phyloP scores from a whole-genome alignment of 2,329 filamentous ascomycete genomes.

The Fonsecaea pugnacius region DNA sequence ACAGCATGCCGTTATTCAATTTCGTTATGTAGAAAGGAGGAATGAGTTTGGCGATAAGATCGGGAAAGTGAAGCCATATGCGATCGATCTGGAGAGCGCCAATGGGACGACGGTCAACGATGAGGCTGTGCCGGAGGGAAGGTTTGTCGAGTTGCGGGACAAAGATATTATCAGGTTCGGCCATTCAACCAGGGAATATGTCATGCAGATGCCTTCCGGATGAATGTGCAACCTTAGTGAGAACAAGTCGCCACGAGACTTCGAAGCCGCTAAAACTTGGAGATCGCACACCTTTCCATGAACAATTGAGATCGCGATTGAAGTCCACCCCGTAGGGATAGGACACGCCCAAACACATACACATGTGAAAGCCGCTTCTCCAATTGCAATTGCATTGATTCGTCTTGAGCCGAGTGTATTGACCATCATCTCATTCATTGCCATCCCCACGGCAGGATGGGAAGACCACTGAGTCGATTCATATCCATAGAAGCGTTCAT shows the following conservation, averaged over 20 bases:
- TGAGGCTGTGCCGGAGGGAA: slow-evolving; percentile 70
- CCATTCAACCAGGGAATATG: slow-evolving; percentile 86
- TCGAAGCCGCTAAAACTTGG: not conserved
- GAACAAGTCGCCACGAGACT: not conserved
- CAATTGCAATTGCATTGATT: too few relatives aligned
- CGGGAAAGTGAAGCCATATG: slow-evolving; percentile 79
- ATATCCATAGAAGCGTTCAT: too few relatives aligned
- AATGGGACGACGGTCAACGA: slow-evolving; percentile 88
- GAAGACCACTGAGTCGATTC: too few relatives aligned
- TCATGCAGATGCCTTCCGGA: slow-evolving; percentile 75
- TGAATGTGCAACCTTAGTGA: slow-evolving; percentile 4
- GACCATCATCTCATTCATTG: too few relatives aligned
- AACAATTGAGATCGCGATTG: too few relatives aligned
- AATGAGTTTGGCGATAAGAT: slow-evolving; percentile 86
- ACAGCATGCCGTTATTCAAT: slow-evolving; percentile 95
- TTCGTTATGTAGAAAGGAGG: slow-evolving; percentile 78
- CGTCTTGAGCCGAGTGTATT: too few relatives aligned
- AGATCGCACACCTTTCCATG: too few relatives aligned
- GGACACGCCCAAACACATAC: too few relatives aligned
- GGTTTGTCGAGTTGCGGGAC: slow-evolving; percentile 83
- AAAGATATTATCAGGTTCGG: slow-evolving; percentile 91
- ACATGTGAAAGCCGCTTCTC: too few relatives aligned
- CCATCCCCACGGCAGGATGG: too few relatives aligned
- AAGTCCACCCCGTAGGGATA: too few relatives aligned
- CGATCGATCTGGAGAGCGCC: slow-evolving; percentile 90